phyloP scores from a whole-genome alignment of 1,284 basidiomycete genomes.

The Cutaneotrichosporon arboriforme region DNA sequence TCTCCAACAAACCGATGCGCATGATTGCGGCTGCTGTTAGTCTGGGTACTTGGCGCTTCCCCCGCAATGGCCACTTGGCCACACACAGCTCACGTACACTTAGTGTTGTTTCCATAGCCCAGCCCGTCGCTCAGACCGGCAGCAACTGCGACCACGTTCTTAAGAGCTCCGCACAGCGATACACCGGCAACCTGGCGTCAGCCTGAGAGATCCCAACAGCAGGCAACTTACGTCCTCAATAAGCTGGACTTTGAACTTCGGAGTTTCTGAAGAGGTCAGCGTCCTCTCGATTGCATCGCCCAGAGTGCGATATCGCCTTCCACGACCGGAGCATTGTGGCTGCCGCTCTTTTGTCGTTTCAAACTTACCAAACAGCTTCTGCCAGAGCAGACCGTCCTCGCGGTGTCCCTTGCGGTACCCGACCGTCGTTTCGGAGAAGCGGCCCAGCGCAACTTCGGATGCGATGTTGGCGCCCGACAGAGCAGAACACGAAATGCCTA shows the following conservation, averaged over 20 bases:
- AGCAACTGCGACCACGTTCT: slow-evolving; percentile 57
- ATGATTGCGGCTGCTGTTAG: slow-evolving; percentile 52
- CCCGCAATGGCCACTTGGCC: not conserved
- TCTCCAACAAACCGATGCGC: slow-evolving; percentile 53
- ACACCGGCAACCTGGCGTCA: slow-evolving; percentile 46
- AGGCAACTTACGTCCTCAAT: slow-evolving; percentile 51
- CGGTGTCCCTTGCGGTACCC: slow-evolving; percentile 50
- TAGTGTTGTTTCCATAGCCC: slow-evolving; percentile 56
- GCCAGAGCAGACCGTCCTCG: slow-evolving; percentile 49
- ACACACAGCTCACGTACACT: slow-evolving; percentile 40
- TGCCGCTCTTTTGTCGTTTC: not conserved
- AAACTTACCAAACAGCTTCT: slow-evolving; percentile 49
- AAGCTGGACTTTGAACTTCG: slow-evolving; percentile 53
- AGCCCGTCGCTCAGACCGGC: slow-evolving; percentile 56
- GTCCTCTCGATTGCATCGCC: no score
- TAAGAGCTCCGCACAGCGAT: slow-evolving; percentile 55
- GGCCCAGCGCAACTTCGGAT: slow-evolving; percentile 53
- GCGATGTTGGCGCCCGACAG: slow-evolving; percentile 59
- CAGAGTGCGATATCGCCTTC: no score
- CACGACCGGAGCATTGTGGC: no score
- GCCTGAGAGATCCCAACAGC: not conserved
- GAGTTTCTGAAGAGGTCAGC: slow-evolving; percentile 36
- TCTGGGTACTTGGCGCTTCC: not conserved
- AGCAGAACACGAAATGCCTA: slow-evolving; percentile 54
- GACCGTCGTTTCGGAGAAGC: slow-evolving; percentile 56